Base-by-base conservation (phyloP, 371 early-diverging fungal genomes). In the Dichotomocladium elegans region DNA sequence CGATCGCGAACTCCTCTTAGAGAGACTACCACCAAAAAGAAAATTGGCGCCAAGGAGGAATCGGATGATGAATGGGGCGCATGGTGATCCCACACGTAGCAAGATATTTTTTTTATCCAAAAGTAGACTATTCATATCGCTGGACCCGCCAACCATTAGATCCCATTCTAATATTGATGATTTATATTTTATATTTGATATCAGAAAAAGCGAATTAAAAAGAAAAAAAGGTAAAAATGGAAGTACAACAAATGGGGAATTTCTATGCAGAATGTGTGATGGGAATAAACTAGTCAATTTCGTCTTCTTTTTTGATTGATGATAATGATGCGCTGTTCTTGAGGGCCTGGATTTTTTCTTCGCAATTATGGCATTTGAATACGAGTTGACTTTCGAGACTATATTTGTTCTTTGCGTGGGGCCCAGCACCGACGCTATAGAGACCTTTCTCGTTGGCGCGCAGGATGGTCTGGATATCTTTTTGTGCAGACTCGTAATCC, bases 21-120 rank as follows among this genome's bases (percentile, higher is more conserved):
- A 51, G 74, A 68, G 50, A 47, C 62, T 4, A 48, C 50, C 0
- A 41, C 66, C 14, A 63, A 63, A 41, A 55, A 60, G 17, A 50
- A 31, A 2, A n/a, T n/a, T n/a, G 25, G 61, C 9, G 69, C 64
- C 30, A 57, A 73, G 7, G 56, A 55, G 33, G 69, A 66, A 25
- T 81, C 80, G 55, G 80, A 85, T 47, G 82, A 85, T 58, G 78
- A 80, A 34, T 85, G 82, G 82, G 77, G 71, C 35, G 70, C 61
- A 24, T 77, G 77, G 77, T 77, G 66, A 55, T 33, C 26, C 4
- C 21, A 25, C n/a, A n/a, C n/a, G n/a, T n/a, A n/a, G n/a, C n/a
- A n/a, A n/a, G n/a, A n/a, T n/a, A n/a, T n/a, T n/a, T n/a, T n/a
- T n/a, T n/a, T n/a, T n/a, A n/a, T n/a, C n/a, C 9, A 22, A 27